Conservation (phyloP, 768 basidiomycete species). For the Phlebiopsis flavidoalba region DNA sequence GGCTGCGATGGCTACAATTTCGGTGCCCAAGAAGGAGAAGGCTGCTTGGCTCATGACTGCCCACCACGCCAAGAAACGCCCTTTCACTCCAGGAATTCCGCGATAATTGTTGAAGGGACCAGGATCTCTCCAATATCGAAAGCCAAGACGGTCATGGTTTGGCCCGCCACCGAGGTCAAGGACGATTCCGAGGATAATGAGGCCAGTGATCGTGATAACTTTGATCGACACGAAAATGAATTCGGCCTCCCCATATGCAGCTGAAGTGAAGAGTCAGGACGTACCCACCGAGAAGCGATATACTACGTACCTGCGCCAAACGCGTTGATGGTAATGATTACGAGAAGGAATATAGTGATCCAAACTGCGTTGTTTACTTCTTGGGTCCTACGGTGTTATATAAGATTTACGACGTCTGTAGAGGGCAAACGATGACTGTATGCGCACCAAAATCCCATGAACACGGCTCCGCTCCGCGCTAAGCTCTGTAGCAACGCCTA, state of each 20-base stretch:
- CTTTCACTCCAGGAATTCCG: conserved; percentile 36
- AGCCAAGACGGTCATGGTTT: conserved; percentile 45
- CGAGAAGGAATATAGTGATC: conserved; percentile 47
- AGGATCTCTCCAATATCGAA: conserved; percentile 46
- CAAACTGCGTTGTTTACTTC: conserved; percentile 40
- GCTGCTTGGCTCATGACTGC: conserved; percentile 54
- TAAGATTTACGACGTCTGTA: not conserved
- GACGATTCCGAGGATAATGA: conserved; percentile 44
- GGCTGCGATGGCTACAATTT: conserved; percentile 42
- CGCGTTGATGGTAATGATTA: conserved; percentile 43
- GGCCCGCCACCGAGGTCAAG: conserved; percentile 57
- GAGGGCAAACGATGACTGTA: not conserved
- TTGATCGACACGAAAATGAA: conserved; percentile 53
- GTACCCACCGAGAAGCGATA: not conserved
- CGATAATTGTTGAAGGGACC: conserved; percentile 50
- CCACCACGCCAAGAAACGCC: conserved; percentile 48
- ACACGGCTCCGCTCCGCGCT: conserved; percentile 44
- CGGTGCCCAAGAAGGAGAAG: conserved; percentile 57
- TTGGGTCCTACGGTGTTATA: not conserved
- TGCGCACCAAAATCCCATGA: conserved; percentile 44
- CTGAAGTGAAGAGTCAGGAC: no score
- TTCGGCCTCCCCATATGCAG: conserved; percentile 42
- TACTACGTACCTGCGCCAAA: conserved; percentile 36
- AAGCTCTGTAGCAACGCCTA: conserved; percentile 38
- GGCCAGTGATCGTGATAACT: conserved; percentile 40